A percentile compares a stretch with the other conserved stretches of the same genome.
These are phyloP conservation scores for Oidium heveae DNA, from an alignment of 2,329 filamentous ascomycete species.

Conservation along the genomic window DNA sequence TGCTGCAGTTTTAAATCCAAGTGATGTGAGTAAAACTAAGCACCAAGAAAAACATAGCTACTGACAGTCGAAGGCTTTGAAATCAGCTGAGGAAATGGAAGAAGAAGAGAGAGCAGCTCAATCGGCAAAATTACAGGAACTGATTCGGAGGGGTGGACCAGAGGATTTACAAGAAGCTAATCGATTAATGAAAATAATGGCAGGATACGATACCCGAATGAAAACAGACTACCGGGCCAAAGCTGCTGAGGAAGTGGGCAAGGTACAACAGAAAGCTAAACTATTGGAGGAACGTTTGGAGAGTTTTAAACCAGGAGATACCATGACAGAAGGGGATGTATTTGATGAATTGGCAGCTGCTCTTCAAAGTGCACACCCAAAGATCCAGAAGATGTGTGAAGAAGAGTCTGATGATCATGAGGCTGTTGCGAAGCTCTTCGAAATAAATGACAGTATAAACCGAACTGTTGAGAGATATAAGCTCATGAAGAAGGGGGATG, in stretches of 20 bases:
- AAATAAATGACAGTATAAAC: conserved; percentile 98
- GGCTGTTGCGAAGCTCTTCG: conserved; percentile 79
- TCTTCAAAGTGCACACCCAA: conserved; percentile 80
- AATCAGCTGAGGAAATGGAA: conserved; percentile 96
- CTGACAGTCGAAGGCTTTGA: conserved; percentile 42
- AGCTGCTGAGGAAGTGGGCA: conserved; percentile 80
- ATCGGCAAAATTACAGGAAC: conserved; percentile 90
- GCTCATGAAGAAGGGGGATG: conserved; percentile 82
- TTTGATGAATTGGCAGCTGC: conserved; percentile 71
- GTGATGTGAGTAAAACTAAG: conserved; percentile 44
- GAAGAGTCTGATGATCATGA: conserved; percentile 94
- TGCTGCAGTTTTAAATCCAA: conserved; percentile 87
- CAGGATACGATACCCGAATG: conserved; percentile 78
- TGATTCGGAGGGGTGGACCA: conserved; percentile 76
- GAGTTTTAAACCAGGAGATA: conserved; percentile 57
- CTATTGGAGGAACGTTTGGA: conserved; percentile 83
- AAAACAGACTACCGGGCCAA: conserved; percentile 98
- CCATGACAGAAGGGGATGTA: conserved; percentile 41
- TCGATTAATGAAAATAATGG: conserved; percentile 97
- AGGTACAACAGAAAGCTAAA: conserved; percentile 85
- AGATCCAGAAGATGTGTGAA: conserved; percentile 97
- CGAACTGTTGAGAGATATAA: conserved; percentile 88
- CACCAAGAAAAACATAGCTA: not conserved
- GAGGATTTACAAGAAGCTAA: conserved; percentile 94
- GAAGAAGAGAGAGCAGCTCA: conserved; percentile 87